Evolutionary conservation across 2,329 filamentous ascomycete species (phyloP), one percentile per base, ranked within the genome.

Genomic region (Penicillium frequentans): DNA sequence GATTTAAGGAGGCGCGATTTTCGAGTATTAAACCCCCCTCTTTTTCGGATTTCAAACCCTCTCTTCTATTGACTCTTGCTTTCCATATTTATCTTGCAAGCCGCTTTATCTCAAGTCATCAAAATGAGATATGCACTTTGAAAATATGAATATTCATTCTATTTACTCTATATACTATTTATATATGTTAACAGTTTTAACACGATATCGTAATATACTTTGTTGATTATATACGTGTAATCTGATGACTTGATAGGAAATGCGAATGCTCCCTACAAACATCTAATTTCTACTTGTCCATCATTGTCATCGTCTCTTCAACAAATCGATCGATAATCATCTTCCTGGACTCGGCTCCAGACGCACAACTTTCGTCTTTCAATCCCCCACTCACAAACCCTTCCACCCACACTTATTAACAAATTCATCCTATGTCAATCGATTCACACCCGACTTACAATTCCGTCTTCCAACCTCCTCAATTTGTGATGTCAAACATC

Each of bases 391-490:
- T 80, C 16, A 91, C 87, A 73, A 89, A 93, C 67, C 90, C 86
- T 1, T 19, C 19, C 90, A 93, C 0, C 88, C 90, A 3, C 89
- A 88, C 63, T 89, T 84, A 68, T 92, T 89, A 62, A 88, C 80
- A 37, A 80, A 89, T 77, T 79, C 86, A 59, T 83, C 74, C 13
- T 76, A 76, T 2, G 79, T 86, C 2, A 93, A 74, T 5, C 81
- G 85, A 52, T 82, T 78, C 0, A 93, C 93, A 0, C 87, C 86
- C 24, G 82, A 82, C 68, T 82, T 88, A 87, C 90, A 96, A 77
- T 96, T 91, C 16, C 84, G 89, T 48, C 78, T 79, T 56, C 89
- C 88, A 3, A 97, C 93, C 79, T 97, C 93, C 79, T 98, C 93
- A 68, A 97, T 95, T 78, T 89, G 83, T 65, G 87, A 87, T 64